A percentile compares a stretch with the other conserved stretches of the same genome.
phyloP scores from a whole-genome alignment of 1,139 yeast genomes.

The Hemisphaericaspora lyxosophila region DNA sequence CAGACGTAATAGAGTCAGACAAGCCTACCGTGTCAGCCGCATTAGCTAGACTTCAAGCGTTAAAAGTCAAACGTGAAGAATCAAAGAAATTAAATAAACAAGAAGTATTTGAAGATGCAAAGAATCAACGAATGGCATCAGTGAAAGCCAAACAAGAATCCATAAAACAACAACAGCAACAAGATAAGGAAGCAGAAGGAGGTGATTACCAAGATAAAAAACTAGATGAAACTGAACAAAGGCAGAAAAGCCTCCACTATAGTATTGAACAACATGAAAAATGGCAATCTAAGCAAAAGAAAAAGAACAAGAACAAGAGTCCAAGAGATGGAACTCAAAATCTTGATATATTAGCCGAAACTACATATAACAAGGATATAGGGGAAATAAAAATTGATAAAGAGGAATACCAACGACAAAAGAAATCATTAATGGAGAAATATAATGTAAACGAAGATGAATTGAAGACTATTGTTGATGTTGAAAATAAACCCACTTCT shows the following conservation, averaged over 20 bases:
- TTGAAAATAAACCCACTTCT: conserved; percentile 20
- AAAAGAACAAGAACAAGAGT: conserved; percentile 17
- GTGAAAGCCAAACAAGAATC: conserved; percentile 5
- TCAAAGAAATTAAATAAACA: conserved; percentile 21
- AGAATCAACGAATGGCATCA: conserved; percentile 9
- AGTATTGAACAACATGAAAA: conserved; percentile 66
- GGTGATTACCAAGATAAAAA: not conserved
- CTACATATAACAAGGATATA: conserved; percentile 51
- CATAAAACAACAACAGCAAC: not conserved
- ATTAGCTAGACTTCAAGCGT: conserved; percentile 7
- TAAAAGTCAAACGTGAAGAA: conserved; percentile 15
- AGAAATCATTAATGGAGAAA: conserved; percentile 9
- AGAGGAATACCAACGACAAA: conserved; percentile 35
- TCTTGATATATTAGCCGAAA: conserved; percentile 53
- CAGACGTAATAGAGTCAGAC: not conserved
- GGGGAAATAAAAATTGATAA: conserved; percentile 38
- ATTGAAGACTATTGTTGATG: conserved; percentile 7
- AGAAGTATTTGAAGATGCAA: conserved; percentile 16
- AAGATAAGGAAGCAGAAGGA: conserved; percentile 4
- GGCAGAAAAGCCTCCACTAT: conserved; percentile 29
- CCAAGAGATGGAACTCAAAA: conserved; percentile 33
- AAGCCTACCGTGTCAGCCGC: not conserved
- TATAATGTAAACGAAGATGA: conserved; percentile 3
- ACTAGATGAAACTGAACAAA: conserved; percentile 1
- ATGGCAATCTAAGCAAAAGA: conserved; percentile 53